Conservation (phyloP, 2,329 filamentous ascomycete species). For the Phaeosphaeriaceae sp. region DNA sequence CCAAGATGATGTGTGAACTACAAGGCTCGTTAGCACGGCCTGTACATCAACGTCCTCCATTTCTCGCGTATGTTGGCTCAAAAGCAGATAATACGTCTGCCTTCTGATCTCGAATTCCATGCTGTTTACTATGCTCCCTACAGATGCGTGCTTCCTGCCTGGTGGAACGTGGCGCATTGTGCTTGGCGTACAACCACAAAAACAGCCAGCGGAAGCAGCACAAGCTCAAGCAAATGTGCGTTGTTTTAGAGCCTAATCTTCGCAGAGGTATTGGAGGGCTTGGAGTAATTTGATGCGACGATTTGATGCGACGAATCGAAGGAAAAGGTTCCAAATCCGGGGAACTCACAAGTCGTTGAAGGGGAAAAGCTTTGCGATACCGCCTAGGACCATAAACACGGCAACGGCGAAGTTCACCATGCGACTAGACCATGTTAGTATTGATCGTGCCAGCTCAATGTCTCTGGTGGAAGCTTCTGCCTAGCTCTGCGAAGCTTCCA, state of each 20-base stretch:
- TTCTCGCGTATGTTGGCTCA: neutral
- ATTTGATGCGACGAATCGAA: conserved; percentile 1
- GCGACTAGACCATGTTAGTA: conserved; percentile 65
- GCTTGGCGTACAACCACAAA: too few relatives aligned
- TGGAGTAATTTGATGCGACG: neutral
- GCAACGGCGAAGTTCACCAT: conserved; percentile 91
- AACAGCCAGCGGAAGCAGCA: too few relatives aligned
- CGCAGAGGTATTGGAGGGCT: neutral
- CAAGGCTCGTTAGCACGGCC: conserved; percentile 25
- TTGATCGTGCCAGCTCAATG: conserved; percentile 6
- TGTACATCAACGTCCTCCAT: neutral
- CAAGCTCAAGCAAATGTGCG: too few relatives aligned
- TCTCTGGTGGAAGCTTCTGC: conserved; percentile 16
- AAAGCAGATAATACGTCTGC: neutral
- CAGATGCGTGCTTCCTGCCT: too few relatives aligned
- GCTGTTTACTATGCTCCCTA: too few relatives aligned
- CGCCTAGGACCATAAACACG: conserved; percentile 85
- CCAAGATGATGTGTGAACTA: conserved; percentile 77
- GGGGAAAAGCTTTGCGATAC: conserved; percentile 73
- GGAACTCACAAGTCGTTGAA: conserved; percentile 50
- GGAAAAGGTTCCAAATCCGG: conserved; percentile 25
- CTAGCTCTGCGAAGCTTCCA: conserved; percentile 18
- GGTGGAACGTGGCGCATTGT: too few relatives aligned
- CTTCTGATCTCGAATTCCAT: too few relatives aligned
- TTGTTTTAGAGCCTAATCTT: neutral